Base-by-base conservation (phyloP, 768 basidiomycete species). In the Goffeauzyma gilvescens region DNA sequence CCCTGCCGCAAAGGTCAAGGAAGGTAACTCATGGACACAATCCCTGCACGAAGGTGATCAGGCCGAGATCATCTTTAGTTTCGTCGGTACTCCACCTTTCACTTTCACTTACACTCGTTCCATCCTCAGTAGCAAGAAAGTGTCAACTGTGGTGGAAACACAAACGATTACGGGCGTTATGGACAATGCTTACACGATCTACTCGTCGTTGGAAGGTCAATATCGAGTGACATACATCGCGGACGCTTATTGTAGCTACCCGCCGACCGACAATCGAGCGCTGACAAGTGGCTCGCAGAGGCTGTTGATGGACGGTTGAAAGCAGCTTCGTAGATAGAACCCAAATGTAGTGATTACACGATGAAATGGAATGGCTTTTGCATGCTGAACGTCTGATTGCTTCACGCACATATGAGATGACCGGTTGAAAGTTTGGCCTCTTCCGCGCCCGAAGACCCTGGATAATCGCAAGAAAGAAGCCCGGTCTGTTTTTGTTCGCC, bases 61-160 rank as follows among this genome's bases (percentile, higher is more conserved):
- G 68, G 87, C 90, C 14, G 83, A 87, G 63, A 93, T 98, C 46
- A 66, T 79, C 31, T 95, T 98, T 63, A 77, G 78, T 3, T 72
- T 98, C 41, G 69, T 78, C 24, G 93, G 93, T 33, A 80, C 83
- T 58, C 80, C 93, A 14, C 93, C 93, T 0, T 98, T 95, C 66
- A 79, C 87, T 1, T 95, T 98, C 48, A 63, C 61, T 3, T 63
- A 60, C 33, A 59, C 58, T 4, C 36, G 61, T 28, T 54, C 52
- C 22, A 53, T 57, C 32, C 32, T 46, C 22, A 38, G 43, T 13
- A 52, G 54, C 5, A 49, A 48, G n/a, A 59, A 46, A 20, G 15
- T 14, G 25, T 32, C 47, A 0, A 51, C 39, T 38, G 55, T 64
- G 3, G 53, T 61, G 15, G 64, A 65, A 23, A 60, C 62, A 9